Conservation (phyloP, 2,329 filamentous ascomycete species). For the Xylariaceae sp. region DNA sequence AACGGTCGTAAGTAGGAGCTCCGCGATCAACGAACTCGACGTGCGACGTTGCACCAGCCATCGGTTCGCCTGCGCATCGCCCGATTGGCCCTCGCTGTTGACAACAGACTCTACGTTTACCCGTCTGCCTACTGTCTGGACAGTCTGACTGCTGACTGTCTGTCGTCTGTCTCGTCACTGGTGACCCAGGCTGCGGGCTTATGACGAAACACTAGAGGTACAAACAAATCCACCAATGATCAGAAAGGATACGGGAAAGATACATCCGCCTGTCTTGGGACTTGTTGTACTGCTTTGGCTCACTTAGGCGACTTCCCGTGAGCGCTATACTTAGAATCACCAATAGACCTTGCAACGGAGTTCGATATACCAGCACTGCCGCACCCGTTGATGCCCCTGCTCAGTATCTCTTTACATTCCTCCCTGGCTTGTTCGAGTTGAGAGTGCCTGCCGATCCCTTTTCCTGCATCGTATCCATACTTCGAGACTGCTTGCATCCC, state of each 20-base stretch:
- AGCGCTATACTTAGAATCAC: conserved; percentile 1
- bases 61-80: conserved; percentile 6
- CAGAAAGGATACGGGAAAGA: not conserved
- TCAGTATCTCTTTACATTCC: conserved; percentile 4
- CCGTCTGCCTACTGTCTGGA: not conserved
- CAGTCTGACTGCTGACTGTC: not conserved
- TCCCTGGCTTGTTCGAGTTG: conserved; percentile 2
- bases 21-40: conserved; percentile 8
- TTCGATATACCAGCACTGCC: not conserved
- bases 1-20: not conserved
- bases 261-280: not conserved
- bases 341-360: conserved; percentile 4
- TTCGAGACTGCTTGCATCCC: not conserved
- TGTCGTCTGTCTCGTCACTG: not conserved
- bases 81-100: not conserved
- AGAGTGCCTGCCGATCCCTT: conserved; percentile 3
- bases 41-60: conserved; percentile 11
- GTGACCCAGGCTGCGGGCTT: not conserved
- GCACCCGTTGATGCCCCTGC: conserved; percentile 10
- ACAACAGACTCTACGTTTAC: not conserved
- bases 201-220: not conserved
- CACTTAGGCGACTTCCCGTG: conserved; percentile 10
- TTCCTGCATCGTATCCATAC: not conserved
- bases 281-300: conserved; percentile 3
- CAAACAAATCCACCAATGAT: not conserved